These are phyloP conservation scores for Neurospora crassa DNA, from an alignment of 2,329 filamentous ascomycete genomes.

Conservation along the genomic window DNA sequence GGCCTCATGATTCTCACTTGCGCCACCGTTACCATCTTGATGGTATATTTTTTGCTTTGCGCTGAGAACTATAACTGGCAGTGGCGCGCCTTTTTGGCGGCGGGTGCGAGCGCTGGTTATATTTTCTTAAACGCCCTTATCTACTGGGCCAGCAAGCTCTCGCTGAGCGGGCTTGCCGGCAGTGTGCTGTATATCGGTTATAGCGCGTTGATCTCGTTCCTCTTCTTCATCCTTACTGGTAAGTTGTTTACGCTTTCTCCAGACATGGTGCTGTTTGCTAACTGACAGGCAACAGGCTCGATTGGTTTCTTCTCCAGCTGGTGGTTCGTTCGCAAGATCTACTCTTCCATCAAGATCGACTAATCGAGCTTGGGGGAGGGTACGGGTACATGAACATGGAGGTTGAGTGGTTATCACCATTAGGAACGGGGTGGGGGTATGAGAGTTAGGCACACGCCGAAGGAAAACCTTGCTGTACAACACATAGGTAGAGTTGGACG, in stretches of 20 bases:
- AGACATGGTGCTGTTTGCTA: not conserved
- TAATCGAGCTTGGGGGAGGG: slow-evolving; percentile 31
- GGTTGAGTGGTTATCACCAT: not conserved
- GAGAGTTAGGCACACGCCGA: not conserved
- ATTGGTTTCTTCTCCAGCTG: slow-evolving; percentile 95
- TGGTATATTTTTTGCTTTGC: slow-evolving; percentile 94
- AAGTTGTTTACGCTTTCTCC: slow-evolving; percentile 26
- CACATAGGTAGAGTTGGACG: not conserved
- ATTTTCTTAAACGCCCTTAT: slow-evolving; percentile 87
- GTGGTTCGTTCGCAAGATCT: slow-evolving; percentile 90
- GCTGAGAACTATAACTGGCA: slow-evolving; percentile 99
- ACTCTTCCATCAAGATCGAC: slow-evolving; percentile 96
- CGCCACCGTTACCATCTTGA: slow-evolving; percentile 81
- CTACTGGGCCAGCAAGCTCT: slow-evolving; percentile 84
- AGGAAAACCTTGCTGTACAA: not conserved
- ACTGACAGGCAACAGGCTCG: slow-evolving; percentile 49
- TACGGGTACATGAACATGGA: slow-evolving; percentile 3
- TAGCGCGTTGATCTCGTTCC: slow-evolving; percentile 75
- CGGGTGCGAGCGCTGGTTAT: slow-evolving; percentile 82
- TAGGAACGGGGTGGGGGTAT: not conserved
- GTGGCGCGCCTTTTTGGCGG: slow-evolving; percentile 88
- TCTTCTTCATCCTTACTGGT: slow-evolving; percentile 94
- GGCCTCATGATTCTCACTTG: slow-evolving; percentile 94
- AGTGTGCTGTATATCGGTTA: slow-evolving; percentile 92
- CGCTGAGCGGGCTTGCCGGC: slow-evolving; percentile 73